Evolutionary conservation across 2,329 filamentous ascomycete species (phyloP), one percentile per base, ranked within the genome.

Genomic region (Alternaria metachromatica): DNA sequence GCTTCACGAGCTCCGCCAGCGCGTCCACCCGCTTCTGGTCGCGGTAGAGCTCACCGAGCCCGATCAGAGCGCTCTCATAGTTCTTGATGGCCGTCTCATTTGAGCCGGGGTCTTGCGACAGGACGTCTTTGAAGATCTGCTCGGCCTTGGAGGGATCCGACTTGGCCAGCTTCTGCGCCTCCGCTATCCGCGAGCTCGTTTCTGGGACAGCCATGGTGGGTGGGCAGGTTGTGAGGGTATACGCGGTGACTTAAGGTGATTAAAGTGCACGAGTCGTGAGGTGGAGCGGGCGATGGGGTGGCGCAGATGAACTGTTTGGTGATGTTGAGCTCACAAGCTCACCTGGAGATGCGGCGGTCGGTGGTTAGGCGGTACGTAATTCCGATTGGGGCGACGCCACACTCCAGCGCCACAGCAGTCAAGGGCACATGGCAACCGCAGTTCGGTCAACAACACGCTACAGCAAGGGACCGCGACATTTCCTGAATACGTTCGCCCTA

Each of bases 21-120:
- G 97, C 92, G 78, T 96, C 86, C 73, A 85, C 90, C 82, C 82
- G 92, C 89, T 92, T 92, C 83, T 92, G 89, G 82, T 97, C 94
- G 72, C 94, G 89, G 82, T 97, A 97, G 71, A 98, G 87, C 87
- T 96, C 92, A 75, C 96, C 96, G 78, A 99, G 84, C 70, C 91
- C 92, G 77, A 97, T 88, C 79, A 99, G 83, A 25, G 96, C 94
- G 72, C 87, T 87, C 85, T 99, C 96, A 76, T 97, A 99, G 81
- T 97, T 93, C 81, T 92, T 90, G 71, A 95, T 89, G 63, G 94
- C 93, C 41, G 91, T 88, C 81, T 99, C 96, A 63, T 89, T 96
- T 64, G 91, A 89, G 56, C 92, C 92, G 21, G 94, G 94, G 41
- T 93, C 89, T 82, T 92, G 91, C 57, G 93, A 90, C 71, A 97